Conservation (phyloP, 208 protist genomes). For the Tritrichomonas foetus region DNA sequence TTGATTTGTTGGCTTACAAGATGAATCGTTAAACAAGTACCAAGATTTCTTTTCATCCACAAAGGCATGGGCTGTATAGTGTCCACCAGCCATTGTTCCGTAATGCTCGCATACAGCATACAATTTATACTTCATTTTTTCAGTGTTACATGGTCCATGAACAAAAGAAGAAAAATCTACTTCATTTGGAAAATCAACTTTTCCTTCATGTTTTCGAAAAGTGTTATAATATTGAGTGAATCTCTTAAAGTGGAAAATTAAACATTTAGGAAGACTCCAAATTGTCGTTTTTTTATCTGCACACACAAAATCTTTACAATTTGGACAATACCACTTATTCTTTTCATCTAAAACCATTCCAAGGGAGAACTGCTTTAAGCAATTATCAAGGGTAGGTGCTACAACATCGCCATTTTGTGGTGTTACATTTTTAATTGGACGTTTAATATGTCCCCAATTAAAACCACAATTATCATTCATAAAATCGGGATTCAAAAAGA, state of each 20-base stretch:
- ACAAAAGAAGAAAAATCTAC: neutral
- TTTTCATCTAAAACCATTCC: neutral
- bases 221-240: neutral
- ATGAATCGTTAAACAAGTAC: neutral
- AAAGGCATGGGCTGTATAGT: neutral
- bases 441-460: too few species aligned
- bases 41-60: neutral
- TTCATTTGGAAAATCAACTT: neutral
- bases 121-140: neutral
- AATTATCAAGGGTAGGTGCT: neutral
- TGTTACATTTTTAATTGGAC: too few species aligned
- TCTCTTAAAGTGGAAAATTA: neutral
- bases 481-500: too few species aligned
- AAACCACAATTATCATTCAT: too few species aligned
- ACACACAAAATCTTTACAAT: constrained; percentile 21
- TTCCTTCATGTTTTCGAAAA: neutral
- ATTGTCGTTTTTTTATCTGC: constrained; percentile 19
- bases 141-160: neutral
- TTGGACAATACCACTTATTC: constrained; percentile 4
- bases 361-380: neutral
- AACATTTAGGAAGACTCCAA: neutral
- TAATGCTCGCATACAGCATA: constrained; percentile 21
- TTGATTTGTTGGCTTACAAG: too few species aligned
- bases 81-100: neutral
- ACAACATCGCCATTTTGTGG: too few species aligned